Conservation (phyloP, 2,329 filamentous ascomycete species). For the Furcasterigmium furcatum region DNA sequence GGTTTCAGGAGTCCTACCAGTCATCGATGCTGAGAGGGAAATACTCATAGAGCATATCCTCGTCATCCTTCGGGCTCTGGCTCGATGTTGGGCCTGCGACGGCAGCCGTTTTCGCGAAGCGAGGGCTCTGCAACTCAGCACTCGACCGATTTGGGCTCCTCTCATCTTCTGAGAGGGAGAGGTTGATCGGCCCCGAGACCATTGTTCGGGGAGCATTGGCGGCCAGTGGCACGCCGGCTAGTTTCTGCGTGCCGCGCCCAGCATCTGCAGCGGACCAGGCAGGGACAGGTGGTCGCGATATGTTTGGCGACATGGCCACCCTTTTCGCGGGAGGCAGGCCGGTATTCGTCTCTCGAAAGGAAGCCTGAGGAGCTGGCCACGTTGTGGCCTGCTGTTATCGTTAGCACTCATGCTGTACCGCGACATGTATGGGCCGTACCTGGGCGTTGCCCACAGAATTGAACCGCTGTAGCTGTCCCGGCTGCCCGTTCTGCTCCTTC, state of each 20-base stretch:
- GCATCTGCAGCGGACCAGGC: too few relatives aligned
- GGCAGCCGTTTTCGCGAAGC: slow-evolving; percentile 33
- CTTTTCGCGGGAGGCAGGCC: slow-evolving; percentile 49
- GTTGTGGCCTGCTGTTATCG: slow-evolving; percentile 32
- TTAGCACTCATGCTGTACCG: slow-evolving; percentile 6
- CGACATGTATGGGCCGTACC: slow-evolving; percentile 17
- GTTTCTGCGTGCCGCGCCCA: too few relatives aligned
- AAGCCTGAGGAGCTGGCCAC: slow-evolving; percentile 39
- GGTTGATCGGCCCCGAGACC: slow-evolving; percentile 39
- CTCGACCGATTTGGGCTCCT: slow-evolving; percentile 50
- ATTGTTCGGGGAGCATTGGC: background rate
- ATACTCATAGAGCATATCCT: slow-evolving; percentile 89
- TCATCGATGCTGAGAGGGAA: slow-evolving; percentile 90
- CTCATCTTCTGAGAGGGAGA: slow-evolving; percentile 60
- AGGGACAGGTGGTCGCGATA: slow-evolving; percentile 51
- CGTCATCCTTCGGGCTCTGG: slow-evolving; percentile 69
- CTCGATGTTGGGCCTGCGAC: slow-evolving; percentile 33
- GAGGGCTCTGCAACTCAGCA: slow-evolving; percentile 49
- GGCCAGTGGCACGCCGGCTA: too few relatives aligned
- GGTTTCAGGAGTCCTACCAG: slow-evolving; percentile 48
- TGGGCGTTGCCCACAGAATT: slow-evolving; percentile 29
- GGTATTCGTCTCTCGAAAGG: slow-evolving; percentile 22
- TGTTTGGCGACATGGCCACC: slow-evolving; percentile 47
- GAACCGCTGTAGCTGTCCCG: slow-evolving; percentile 13
- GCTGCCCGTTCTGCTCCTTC: slow-evolving; percentile 18